These are phyloP conservation scores for Ogataea wickerhamii DNA, from an alignment of 805 yeast species.

Conservation along the genomic window DNA sequence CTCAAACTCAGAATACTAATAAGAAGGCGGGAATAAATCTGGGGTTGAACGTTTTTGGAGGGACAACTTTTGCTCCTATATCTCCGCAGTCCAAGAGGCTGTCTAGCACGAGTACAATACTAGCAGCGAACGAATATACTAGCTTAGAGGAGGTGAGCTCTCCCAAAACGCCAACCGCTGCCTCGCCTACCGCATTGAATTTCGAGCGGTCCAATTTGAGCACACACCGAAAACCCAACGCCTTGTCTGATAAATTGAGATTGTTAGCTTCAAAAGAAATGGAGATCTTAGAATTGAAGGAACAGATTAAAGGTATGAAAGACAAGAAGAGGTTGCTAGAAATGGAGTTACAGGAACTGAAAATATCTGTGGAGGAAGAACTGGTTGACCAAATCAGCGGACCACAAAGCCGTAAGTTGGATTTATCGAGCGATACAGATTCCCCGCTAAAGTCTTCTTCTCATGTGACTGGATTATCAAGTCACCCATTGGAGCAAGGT, in stretches of 20 bases:
- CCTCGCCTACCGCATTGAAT: background rate
- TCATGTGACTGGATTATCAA: constrained; percentile 12
- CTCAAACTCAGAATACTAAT: constrained; percentile 10
- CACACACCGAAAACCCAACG: constrained; percentile 18
- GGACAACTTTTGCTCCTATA: constrained; percentile 1
- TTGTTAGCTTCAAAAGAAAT: constrained; percentile 66
- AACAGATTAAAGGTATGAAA: constrained; percentile 44
- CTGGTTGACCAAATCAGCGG: constrained; percentile 39
- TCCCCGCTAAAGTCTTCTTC: constrained; percentile 3
- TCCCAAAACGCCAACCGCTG: constrained; percentile 7
- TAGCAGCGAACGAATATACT: background rate
- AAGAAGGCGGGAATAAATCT: constrained; percentile 29
- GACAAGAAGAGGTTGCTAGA: constrained; percentile 40
- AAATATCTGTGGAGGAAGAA: constrained; percentile 44
- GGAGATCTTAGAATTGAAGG: constrained; percentile 61
- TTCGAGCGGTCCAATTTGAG: background rate
- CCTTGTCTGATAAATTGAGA: constrained; percentile 53
- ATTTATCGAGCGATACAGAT: constrained; percentile 1
- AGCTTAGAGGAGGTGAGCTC: background rate
- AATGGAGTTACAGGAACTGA: constrained; percentile 48
- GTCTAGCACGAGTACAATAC: background rate
- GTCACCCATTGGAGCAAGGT: constrained; percentile 22
- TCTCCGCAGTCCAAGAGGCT: constrained; percentile 1
- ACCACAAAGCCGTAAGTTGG: background rate
- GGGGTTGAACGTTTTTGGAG: constrained; percentile 29